Conservation (phyloP, 257 asterid genomes). For the Ligustrum vulgare region DNA sequence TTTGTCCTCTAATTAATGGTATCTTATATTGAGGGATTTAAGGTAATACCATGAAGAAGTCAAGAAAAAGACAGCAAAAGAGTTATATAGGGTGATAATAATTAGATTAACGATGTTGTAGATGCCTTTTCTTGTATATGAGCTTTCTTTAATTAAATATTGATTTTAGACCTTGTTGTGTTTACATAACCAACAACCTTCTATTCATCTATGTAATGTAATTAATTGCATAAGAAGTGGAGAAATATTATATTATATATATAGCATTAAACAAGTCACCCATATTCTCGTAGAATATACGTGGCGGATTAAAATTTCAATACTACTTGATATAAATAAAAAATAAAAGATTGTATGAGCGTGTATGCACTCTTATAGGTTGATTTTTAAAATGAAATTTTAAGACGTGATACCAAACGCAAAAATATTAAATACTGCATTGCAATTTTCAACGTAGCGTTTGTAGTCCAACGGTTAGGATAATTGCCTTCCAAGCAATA, state of each 20-base stretch:
- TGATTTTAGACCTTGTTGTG: background rate
- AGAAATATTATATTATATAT: background rate
- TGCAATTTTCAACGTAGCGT: too few relatives aligned
- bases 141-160: background rate
- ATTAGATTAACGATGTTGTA: constrained; percentile 11
- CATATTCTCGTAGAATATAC: background rate
- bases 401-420: too few relatives aligned
- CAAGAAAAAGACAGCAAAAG: background rate
- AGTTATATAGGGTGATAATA: constrained; percentile 8
- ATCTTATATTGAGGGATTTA: background rate
- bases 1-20: constrained; percentile 19
- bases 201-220: background rate
- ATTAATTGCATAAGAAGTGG: background rate
- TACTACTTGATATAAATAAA: too few relatives aligned
- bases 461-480: constrained; percentile 97
- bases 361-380: too few relatives aligned
- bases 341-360: too few relatives aligned
- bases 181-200: background rate
- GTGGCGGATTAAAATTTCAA: too few relatives aligned
- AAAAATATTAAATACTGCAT: too few relatives aligned
- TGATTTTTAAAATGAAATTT: too few relatives aligned
- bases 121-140: constrained; percentile 6
- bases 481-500: constrained; percentile 99
- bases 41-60: constrained; percentile 21
- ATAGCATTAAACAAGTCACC: background rate